Base-by-base conservation (phyloP, 352 stramenopile species). In the Vaucheria bursata region DNA sequence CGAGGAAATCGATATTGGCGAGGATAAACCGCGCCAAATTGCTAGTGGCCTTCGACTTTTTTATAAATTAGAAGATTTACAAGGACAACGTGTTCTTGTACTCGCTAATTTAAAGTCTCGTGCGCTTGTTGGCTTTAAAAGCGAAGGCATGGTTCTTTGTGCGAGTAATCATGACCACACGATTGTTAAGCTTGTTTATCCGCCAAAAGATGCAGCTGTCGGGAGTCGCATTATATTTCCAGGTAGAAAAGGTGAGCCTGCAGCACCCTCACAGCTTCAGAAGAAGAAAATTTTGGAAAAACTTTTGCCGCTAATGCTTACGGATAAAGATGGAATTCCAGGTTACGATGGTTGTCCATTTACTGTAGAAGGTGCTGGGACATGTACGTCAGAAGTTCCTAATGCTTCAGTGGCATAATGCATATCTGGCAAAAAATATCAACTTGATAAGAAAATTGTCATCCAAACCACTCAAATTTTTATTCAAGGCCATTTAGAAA, bases 81-180 rank as follows among this genome's bases (percentile, higher is more conserved):
- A 99, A 90, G 82, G 96, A 85, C 88, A 91, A 67, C 95, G 97
- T 85, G 94, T 99, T 31, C 85, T 98, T 25, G 94, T 98, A 72
- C 88, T 99, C 39, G 93, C 95, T 73, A 99, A 99, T 86, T 89
- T 99, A 32, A 99, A 99, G 87, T 87, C 94, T n/a, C 86, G 89
- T 59, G 98, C 97, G 78, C 91, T 99, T 69, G 92, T 89, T 18
- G 95, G 93, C 50, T 98, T 99, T 85, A 95, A 95, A 33, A 75
- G 38, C 31, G 68, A 84, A 25, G 84, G 84, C 50, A 87, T 87
- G 84, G 49, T 87, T 6, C 78, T 87, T 6, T 87, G 84, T 76
- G 77, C 84, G 4, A 86, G 78, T 59, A 84, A 86, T 70, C 65
- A 50, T 53, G 81, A 87, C 70, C 77, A 87, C 77, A 84, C 78